phyloP scores from a whole-genome alignment of 2,329 filamentous ascomycete genomes.

The Aschersonia sp. region DNA sequence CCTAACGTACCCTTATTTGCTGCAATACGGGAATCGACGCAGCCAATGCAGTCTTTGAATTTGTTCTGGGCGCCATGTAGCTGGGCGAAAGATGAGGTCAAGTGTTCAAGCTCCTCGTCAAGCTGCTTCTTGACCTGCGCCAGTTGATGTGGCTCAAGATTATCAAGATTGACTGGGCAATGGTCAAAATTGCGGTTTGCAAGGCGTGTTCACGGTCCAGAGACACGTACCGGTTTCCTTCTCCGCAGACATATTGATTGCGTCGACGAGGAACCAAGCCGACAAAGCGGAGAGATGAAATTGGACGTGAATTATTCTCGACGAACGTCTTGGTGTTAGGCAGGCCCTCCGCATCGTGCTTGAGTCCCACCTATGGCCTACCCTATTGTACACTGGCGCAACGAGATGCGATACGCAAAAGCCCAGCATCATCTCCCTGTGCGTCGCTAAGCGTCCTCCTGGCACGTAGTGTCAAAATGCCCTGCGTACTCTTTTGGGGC shows the following conservation, averaged over 20 bases:
- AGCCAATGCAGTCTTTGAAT: constrained; percentile 78
- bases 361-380: too few species aligned
- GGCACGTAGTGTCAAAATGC: too few species aligned
- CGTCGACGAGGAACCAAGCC: not conserved
- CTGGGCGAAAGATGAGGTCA: constrained; percentile 80
- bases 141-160: constrained; percentile 73
- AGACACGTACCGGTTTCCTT: constrained; percentile 16
- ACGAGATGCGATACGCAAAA: too few species aligned
- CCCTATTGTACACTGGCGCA: too few species aligned
- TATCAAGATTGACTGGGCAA: constrained; percentile 46
- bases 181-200: not conserved
- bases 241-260: constrained; percentile 16
- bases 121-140: constrained; percentile 89
- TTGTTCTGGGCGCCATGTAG: constrained; percentile 81
- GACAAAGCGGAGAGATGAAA: not conserved
- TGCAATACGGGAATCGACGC: constrained; percentile 40
- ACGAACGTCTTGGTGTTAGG: too few species aligned
- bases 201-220: not conserved
- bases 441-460: too few species aligned
- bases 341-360: too few species aligned
- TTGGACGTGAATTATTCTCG: too few species aligned
- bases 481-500: too few species aligned
- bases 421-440: too few species aligned
- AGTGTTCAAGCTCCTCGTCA: constrained; percentile 88
- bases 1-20: constrained; percentile 14